Evolutionary conservation across 2,329 filamentous ascomycete species (phyloP).

Genomic region (Pleochaeta shiraiana): DNA sequence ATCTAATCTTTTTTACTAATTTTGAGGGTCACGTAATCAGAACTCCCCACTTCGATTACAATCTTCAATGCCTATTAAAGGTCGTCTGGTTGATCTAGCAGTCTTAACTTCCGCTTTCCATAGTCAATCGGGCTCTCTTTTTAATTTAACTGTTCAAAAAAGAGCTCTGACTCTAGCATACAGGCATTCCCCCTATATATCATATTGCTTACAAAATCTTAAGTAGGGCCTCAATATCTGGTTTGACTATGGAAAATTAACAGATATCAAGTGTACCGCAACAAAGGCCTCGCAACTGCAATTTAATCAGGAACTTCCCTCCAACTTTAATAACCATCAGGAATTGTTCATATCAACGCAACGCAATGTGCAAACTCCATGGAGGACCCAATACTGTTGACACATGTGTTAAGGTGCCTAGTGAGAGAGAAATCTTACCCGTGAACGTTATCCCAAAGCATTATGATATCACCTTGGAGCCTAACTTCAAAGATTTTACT

Average conservation of each 20-base stretch:
- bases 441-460: conserved; percentile 81
- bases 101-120: conserved; percentile 11
- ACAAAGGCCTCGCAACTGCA: no score
- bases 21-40: no score
- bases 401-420: conserved; percentile 35
- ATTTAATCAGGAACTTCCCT: conserved; percentile 9
- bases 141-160: background rate
- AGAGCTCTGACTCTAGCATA: background rate
- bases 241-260: no score
- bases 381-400: conserved; percentile 31
- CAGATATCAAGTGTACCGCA: no score
- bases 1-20: no score
- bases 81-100: conserved; percentile 12
- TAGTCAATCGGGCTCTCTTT: background rate
- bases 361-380: conserved; percentile 45
- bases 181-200: background rate
- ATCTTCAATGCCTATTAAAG: conserved; percentile 17
- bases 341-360: conserved; percentile 54
- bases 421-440: conserved; percentile 66
- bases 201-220: no score
- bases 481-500: conserved; percentile 68
- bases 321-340: conserved; percentile 20
- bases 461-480: conserved; percentile 82
- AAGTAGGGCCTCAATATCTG: no score
- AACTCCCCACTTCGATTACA: no score